A percentile compares a stretch with the other conserved stretches of the same genome.
These are phyloP conservation scores for Yarrowia keelungensis DNA, from an alignment of 805 yeast genomes.

Conservation along the genomic window DNA sequence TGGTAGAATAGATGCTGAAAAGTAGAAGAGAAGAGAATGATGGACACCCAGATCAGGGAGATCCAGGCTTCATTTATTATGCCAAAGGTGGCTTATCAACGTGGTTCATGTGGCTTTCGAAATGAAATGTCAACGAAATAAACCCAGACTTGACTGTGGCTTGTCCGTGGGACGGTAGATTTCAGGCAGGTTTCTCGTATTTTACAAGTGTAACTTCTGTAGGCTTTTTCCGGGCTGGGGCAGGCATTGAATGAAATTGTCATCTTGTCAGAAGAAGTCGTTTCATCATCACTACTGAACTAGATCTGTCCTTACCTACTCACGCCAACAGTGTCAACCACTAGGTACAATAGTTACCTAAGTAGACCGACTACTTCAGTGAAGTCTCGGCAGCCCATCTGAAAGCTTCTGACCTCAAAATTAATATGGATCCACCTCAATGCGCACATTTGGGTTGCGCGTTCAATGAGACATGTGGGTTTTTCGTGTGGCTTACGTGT, in stretches of 20 bases:
- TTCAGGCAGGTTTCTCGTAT: conserved; percentile 5
- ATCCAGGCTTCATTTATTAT: not conserved
- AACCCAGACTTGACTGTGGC: conserved; percentile 18
- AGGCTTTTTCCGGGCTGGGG: not conserved
- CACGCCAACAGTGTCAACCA: too few species aligned
- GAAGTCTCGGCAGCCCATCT: too few species aligned
- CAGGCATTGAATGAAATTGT: too few species aligned
- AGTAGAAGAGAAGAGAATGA: not conserved
- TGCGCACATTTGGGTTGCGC: not conserved
- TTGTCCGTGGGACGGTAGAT: not conserved
- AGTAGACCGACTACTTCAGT: too few species aligned
- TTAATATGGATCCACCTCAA: not conserved
- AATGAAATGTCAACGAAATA: not conserved
- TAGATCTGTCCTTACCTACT: too few species aligned
- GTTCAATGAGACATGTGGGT: not conserved
- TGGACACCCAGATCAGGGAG: not conserved
- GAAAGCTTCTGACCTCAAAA: too few species aligned
- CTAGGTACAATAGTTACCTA: too few species aligned
- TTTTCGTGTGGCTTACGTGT: conserved; percentile 18
- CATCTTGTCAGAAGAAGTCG: too few species aligned
- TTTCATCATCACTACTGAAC: too few species aligned
- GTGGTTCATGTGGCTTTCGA: conserved; percentile 6
- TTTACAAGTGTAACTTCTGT: not conserved
- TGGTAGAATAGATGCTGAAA: not conserved
- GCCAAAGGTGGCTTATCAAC: conserved; percentile 1